Conservation (phyloP, 148 eudicot species). For the Rhododendron ovatum region DNA sequence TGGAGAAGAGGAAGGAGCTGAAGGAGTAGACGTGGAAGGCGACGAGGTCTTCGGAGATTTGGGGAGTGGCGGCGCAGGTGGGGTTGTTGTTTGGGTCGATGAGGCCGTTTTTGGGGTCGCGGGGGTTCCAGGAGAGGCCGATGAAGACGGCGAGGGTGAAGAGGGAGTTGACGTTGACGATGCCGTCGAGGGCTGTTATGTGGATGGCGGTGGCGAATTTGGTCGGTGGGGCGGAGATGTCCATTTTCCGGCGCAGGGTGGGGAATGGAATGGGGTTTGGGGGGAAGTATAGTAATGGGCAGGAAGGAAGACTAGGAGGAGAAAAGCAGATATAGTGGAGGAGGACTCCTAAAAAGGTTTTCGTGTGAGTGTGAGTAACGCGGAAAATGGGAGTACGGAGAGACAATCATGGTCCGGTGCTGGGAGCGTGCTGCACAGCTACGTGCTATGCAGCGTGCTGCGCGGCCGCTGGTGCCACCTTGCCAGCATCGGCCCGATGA, state of each 20-base stretch:
- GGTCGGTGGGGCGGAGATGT: neutral
- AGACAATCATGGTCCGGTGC: no score
- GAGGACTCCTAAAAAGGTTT: no score
- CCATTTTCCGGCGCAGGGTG: neutral
- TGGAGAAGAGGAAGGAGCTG: constrained; percentile 71
- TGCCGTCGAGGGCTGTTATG: constrained; percentile 66
- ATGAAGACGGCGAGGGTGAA: constrained; percentile 78
- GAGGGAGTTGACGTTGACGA: constrained; percentile 67
- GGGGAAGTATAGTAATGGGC: neutral
- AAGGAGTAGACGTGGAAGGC: constrained; percentile 79
- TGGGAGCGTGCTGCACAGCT: no score
- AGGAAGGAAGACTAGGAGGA: neutral
- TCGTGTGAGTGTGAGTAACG: neutral
- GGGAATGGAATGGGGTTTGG: neutral
- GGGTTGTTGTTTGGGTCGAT: constrained; percentile 12
- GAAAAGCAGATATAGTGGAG: no score
- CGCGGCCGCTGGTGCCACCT: no score
- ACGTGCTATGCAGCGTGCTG: no score
- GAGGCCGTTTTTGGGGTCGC: constrained; percentile 49
- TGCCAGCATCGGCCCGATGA: no score
- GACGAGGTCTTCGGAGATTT: constrained; percentile 41
- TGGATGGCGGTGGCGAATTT: constrained; percentile 46
- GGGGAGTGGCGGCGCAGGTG: constrained; percentile 22
- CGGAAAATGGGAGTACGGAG: neutral
- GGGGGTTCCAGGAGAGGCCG: constrained; percentile 65